Conservation (phyloP, 306 rosid genomes). For the Luffa aegyptiaca region DNA sequence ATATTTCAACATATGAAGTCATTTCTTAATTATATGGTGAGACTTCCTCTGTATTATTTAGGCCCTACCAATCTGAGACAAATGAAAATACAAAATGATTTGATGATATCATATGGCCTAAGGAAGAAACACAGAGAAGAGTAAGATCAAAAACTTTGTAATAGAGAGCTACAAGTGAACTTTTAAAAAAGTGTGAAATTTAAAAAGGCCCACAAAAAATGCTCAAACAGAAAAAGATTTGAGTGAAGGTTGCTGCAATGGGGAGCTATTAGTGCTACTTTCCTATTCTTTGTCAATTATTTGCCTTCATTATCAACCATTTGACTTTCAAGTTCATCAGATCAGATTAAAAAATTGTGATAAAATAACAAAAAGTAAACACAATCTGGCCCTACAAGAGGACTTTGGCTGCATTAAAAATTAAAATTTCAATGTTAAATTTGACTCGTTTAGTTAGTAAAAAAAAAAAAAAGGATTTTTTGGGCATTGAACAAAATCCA, state of each 20-base stretch:
- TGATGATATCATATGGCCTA: not conserved
- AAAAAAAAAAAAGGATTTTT: not conserved
- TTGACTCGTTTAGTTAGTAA: not conserved
- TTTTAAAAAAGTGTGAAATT: no score
- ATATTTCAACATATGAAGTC: not conserved
- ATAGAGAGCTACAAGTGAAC: no score
- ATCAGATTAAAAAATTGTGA: not conserved
- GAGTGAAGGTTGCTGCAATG: not conserved
- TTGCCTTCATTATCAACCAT: not conserved
- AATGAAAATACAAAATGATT: no score
- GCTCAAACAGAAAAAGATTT: not conserved
- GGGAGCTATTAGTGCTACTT: not conserved
- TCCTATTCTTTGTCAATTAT: not conserved
- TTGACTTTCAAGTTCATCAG: not conserved
- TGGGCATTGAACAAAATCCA: not conserved
- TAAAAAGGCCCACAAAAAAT: not conserved
- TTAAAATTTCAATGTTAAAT: not conserved
- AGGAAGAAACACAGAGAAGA: not conserved
- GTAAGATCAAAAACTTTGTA: no score
- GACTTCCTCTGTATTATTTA: not conserved
- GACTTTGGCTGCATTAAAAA: not conserved
- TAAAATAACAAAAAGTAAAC: not conserved
- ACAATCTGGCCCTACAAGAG: not conserved
- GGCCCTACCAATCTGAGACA: not conserved
- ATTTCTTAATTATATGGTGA: not conserved